These are phyloP conservation scores for Colletotrichum sp. DNA, from an alignment of 2,329 filamentous ascomycete genomes.

Conservation along the genomic window DNA sequence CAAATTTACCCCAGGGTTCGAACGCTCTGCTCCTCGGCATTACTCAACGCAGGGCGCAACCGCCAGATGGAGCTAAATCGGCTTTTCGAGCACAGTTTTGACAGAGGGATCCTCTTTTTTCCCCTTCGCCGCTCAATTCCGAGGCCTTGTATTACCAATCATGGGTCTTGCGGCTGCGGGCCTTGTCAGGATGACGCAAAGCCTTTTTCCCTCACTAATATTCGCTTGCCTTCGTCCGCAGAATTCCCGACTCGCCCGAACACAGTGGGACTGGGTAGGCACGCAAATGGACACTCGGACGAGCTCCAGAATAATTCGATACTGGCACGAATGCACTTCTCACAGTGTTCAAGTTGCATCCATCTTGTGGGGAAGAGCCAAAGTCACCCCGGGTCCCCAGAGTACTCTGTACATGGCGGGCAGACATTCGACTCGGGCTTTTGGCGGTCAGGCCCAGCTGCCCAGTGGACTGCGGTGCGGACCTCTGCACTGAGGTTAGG, in stretches of 20 bases:
- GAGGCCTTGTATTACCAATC: slow-evolving; percentile 19
- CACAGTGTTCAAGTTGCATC: not conserved
- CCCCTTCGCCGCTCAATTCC: slow-evolving; percentile 7
- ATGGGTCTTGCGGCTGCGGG: not conserved
- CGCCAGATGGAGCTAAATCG: not conserved
- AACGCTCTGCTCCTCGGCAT: not conserved
- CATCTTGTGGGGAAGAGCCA: not conserved
- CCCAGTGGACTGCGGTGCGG: not conserved
- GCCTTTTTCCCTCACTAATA: not conserved
- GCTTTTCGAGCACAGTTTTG: not conserved
- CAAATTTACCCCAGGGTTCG: not conserved
- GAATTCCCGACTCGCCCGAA: not conserved
- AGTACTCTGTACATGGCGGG: not conserved
- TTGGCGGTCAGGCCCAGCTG: not conserved
- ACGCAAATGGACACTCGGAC: not conserved
- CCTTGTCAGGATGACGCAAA: slow-evolving; percentile 10
- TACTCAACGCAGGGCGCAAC: not conserved
- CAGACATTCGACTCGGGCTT: not conserved
- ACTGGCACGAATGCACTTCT: not conserved
- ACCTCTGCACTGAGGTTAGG: not conserved
- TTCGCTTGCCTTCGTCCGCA: not conserved
- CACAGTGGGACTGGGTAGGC: not conserved
- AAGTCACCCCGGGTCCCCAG: not conserved
- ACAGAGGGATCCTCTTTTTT: not conserved
- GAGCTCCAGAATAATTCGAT: not conserved